Evolutionary conservation across 257 asterid species (phyloP), one percentile per base, ranked within the genome.

Genomic region (Nicotiana undulata): DNA sequence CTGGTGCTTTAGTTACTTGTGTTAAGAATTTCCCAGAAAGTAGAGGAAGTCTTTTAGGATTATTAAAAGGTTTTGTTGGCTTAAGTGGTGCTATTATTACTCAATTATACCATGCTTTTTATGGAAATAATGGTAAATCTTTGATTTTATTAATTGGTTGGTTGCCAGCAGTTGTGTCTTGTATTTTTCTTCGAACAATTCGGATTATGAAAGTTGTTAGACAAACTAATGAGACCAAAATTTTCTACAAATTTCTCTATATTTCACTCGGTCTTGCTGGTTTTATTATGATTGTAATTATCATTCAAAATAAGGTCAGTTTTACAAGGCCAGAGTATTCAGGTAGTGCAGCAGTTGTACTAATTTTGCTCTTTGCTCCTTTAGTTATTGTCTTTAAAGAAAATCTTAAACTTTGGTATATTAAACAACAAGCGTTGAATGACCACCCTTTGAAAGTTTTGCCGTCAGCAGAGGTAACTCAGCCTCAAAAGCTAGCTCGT

Each of bases 81-180:
- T 67, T 92, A n/a, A 92, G 94, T 72, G 97, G 94, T 6, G 94
- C 97, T 0, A 92, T 92, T 6, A 82, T 92, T 52, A 88, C 97
- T 0, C 97, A 92, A 82, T 64, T 89, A 0, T 90, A 82, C 68
- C 91, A 70, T 75, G 91, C 90, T 12, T 79, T 90, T 12, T 90
- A 90, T 63, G 91, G 93, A 1, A 76, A 82, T 26, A 65, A 90
- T 20, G 51, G 91, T 0, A 86, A 85, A 60, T 82, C 89, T 32
- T 82, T 90, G 22, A 86, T 91, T 9, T 60, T 91, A 9, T 84
- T 91, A 24, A 88, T 91, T 60, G 94, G 86, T 0, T 90, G 93
- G 93, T 87, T 91, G 22, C 96, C 96, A 3, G 88, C 94, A 3
- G 90, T 88, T 12, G 90, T 91, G 9, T 87, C 92, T 0, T 32